These are phyloP conservation scores for Withania somnifera DNA, from an alignment of 305 asterid species.

Conservation along the genomic window DNA sequence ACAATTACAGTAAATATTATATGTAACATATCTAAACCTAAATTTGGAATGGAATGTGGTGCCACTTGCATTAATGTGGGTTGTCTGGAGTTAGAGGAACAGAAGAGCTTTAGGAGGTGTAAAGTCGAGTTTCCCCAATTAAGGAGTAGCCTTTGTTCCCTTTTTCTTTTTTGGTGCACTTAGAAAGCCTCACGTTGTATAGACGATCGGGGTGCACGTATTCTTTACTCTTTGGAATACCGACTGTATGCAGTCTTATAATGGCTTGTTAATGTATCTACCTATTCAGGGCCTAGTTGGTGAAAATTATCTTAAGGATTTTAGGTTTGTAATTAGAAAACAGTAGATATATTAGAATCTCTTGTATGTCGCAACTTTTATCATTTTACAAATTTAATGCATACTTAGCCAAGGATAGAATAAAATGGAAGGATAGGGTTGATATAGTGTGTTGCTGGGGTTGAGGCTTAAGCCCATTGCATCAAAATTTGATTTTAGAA, in stretches of 20 bases:
- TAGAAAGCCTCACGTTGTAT: too few relatives aligned
- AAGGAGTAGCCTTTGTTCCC: too few relatives aligned
- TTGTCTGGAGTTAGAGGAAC: too few relatives aligned
- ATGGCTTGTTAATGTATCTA: background rate
- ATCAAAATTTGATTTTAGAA: background rate
- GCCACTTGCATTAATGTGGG: too few relatives aligned
- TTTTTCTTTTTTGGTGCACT: too few relatives aligned
- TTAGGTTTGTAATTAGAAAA: background rate
- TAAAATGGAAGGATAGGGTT: background rate
- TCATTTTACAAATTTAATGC: background rate
- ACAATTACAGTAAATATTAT: background rate
- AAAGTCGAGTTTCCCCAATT: too few relatives aligned
- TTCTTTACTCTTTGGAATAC: too few relatives aligned
- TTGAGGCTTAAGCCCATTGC: too few relatives aligned
- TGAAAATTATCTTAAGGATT: background rate
- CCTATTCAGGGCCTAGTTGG: background rate
- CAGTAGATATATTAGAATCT: background rate
- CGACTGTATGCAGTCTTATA: too few relatives aligned
- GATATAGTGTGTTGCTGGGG: background rate
- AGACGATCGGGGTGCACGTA: too few relatives aligned
- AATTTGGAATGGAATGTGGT: background rate
- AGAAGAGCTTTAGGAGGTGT: too few relatives aligned
- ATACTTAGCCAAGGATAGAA: background rate
- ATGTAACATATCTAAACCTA: background rate
- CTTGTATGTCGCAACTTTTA: background rate